Conservation (phyloP, 2,329 filamentous ascomycete genomes). For the Colletotrichum musicola region DNA sequence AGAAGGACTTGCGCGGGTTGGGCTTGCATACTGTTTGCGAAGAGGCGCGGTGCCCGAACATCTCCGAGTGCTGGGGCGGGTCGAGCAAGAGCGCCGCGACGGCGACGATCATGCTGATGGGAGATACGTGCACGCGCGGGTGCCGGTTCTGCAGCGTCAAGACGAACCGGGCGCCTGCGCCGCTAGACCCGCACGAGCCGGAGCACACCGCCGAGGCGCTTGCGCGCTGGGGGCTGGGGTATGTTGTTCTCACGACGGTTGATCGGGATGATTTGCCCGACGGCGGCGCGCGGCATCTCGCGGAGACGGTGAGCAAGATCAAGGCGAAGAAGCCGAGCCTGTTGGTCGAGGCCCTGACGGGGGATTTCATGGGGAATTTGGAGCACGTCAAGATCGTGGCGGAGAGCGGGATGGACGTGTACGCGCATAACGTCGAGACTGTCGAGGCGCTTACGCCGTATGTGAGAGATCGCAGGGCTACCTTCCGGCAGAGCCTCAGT, state of each 20-base stretch:
- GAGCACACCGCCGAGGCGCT: slow-evolving; percentile 97
- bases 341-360: slow-evolving; percentile 86
- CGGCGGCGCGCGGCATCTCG: slow-evolving; percentile 89
- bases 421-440: slow-evolving; percentile 97
- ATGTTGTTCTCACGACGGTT: slow-evolving; percentile 93
- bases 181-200: slow-evolving; percentile 94
- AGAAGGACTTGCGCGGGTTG: slow-evolving; percentile 89
- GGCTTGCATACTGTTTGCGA: slow-evolving; percentile 97
- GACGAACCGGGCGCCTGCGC: slow-evolving; percentile 79
- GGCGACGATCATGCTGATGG: slow-evolving; percentile 99
- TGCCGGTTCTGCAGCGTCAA: slow-evolving; percentile 98
- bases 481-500: slow-evolving; percentile 84
- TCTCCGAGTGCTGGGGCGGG: slow-evolving; percentile 98
- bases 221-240: slow-evolving; percentile 91
- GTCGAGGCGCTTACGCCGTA: slow-evolving; percentile 90
- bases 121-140: slow-evolving; percentile 95
- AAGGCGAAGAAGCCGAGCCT: slow-evolving; percentile 85
- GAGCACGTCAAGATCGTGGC: slow-evolving; percentile 91
- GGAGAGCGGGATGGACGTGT: slow-evolving; percentile 90
- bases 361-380: slow-evolving; percentile 86
- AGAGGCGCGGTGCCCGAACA: slow-evolving; percentile 96
- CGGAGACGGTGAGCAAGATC: slow-evolving; percentile 93
- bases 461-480: slow-evolving; percentile 90
- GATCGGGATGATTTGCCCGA: slow-evolving; percentile 94
- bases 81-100: slow-evolving; percentile 89